Conservation (phyloP, 208 protist genomes). For the Sergeia podlipaevii region DNA sequence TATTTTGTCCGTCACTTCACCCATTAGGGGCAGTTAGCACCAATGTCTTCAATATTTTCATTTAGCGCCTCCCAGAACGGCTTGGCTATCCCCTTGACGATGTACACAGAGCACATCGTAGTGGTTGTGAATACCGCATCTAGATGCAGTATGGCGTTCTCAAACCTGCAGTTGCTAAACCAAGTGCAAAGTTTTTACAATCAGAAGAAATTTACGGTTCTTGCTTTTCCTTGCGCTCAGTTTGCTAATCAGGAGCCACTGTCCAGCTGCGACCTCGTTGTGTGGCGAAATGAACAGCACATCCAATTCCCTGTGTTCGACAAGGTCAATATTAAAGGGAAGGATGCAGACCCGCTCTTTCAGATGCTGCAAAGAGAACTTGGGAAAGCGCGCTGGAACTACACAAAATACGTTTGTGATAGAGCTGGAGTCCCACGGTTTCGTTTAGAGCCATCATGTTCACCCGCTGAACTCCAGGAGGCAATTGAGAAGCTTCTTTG, state of each 20-base stretch:
- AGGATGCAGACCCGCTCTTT: conserved; percentile 45
- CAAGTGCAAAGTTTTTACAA: conserved; percentile 29
- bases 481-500: conserved; percentile 25
- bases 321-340: conserved; percentile 46
- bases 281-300: conserved; percentile 19
- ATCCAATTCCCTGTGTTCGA: conserved; percentile 61
- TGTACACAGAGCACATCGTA: conserved; percentile 40
- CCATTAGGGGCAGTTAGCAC: no score
- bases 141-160: conserved; percentile 38
- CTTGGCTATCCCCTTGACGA: conserved; percentile 26
- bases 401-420: conserved; percentile 68
- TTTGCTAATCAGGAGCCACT: conserved; percentile 71
- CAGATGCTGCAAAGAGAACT: conserved; percentile 42
- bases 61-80: conserved; percentile 27
- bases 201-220: conserved; percentile 28
- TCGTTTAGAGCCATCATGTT: conserved; percentile 20
- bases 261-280: conserved; percentile 24
- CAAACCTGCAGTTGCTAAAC: conserved; percentile 49
- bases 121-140: conserved; percentile 69
- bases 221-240: conserved; percentile 60
- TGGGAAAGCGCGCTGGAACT: conserved; percentile 60
- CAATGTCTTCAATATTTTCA: conserved; percentile 20
- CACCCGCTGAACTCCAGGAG: conserved; percentile 9
- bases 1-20: no score
- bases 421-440: conserved; percentile 32